Evolutionary conservation across 2,329 filamentous ascomycete genomes (phyloP), one percentile per base, ranked within the genome.

Genomic region (Ophiostoma piceae): DNA sequence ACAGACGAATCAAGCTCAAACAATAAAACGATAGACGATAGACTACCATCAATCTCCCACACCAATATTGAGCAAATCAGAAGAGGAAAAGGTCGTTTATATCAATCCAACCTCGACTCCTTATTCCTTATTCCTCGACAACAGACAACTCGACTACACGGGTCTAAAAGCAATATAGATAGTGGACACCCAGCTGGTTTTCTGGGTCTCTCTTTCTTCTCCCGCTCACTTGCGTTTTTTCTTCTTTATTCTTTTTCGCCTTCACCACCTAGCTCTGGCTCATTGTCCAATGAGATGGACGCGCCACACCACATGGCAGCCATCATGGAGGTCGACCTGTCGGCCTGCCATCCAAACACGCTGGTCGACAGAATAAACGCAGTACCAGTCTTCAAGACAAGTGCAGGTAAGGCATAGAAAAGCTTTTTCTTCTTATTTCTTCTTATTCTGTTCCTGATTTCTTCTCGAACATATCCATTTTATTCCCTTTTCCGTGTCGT

Each of bases 351-450:
- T 70, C 78, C 81, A 64, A 81, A 79, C 73, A 82, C 83, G 67
- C 80, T 87, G 73, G 82, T 82, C 69, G 83, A 86, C 76, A 82
- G 81, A 74, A 82, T 87, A 77, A 86, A 84, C 76, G 80, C 83
- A 57, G 82, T 88, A 60, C 85, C 86, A 2, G 86, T 82, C 41
- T 78, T 88, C 69, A 86, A 84, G 76, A 86, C 85, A 72, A 87
- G 85, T 76, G 83, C 86, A 76, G 85, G 86, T 88, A 77, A 84
- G 85, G 71, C 72, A 71, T 66, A 70, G 71, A 71, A 71, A 71
- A 66, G 67, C 69, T 70, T 73, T 68, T 57, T 72, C 73, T 60
- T 68, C 51, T 67, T 19, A n/a, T 70, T 65, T 68, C 11, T 41
- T 41, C 39, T 41, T 41, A 5, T 41, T 66, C 22, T 43, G n/a